A percentile compares a stretch with the other conserved stretches of the same genome.
phyloP scores from a whole-genome alignment of 1,284 basidiomycete species.

The Trichosporon sp. region DNA sequence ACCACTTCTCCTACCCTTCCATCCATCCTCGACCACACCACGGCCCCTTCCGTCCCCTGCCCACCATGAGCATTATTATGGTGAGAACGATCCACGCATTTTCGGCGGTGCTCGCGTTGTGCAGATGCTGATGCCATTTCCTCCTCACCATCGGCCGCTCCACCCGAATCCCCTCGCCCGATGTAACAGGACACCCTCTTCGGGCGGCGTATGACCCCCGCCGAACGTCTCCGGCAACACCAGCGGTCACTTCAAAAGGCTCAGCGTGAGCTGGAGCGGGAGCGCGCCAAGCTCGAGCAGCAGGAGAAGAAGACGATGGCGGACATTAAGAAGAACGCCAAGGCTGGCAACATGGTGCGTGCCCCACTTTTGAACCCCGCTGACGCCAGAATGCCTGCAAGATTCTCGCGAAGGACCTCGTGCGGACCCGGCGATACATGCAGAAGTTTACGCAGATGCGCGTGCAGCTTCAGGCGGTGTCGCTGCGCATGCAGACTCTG shows the following conservation, averaged over 20 bases:
- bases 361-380: not conserved
- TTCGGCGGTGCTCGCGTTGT: not conserved
- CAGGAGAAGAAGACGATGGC: conserved; percentile 88
- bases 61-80: conserved; percentile 35
- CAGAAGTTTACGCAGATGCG: conserved; percentile 99
- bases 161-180: not conserved
- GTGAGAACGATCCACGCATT: not conserved
- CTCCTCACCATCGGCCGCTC: not conserved
- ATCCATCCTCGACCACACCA: not conserved
- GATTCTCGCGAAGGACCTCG: conserved; percentile 98
- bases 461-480: conserved; percentile 95
- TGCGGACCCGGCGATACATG: conserved; percentile 87
- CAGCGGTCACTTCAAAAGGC: conserved; percentile 94
- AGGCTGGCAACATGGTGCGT: conserved; percentile 88
- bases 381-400: conserved; percentile 82
- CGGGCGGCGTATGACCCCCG: conserved; percentile 87
- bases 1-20: not conserved
- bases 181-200: conserved; percentile 77
- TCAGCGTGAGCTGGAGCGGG: conserved; percentile 92
- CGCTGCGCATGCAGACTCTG: conserved; percentile 90
- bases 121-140: not conserved
- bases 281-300: conserved; percentile 87
- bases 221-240: conserved; percentile 92
- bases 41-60: not conserved
- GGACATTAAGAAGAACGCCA: conserved; percentile 96